Conservation (phyloP, 1,284 basidiomycete species). For the Volvariella volvacea region DNA sequence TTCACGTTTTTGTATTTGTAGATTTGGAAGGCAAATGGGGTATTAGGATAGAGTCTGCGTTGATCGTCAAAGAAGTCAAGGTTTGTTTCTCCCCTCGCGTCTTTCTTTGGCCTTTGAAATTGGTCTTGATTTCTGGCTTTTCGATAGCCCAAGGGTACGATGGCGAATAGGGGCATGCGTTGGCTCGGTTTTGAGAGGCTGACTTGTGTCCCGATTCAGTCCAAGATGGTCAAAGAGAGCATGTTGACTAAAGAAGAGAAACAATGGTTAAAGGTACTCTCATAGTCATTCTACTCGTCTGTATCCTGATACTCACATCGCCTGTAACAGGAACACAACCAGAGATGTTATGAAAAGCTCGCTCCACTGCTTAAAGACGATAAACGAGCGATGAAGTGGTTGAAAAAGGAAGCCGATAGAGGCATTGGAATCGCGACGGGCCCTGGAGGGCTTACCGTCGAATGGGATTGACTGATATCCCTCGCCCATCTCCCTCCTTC, state of each 20-base stretch:
- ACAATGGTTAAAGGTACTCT: conserved; percentile 77
- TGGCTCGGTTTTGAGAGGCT: conserved; percentile 88
- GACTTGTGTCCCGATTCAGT: conserved; percentile 92
- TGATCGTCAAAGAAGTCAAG: conserved; percentile 63
- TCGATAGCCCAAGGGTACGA: conserved; percentile 61
- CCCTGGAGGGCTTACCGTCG: conserved; percentile 63
- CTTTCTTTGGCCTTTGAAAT: neutral
- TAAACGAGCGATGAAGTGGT: conserved; percentile 75
- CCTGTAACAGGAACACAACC: conserved; percentile 70
- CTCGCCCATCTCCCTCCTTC: too few relatives aligned
- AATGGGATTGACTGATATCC: conserved; percentile 76
- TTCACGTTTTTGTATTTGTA: conserved; percentile 23
- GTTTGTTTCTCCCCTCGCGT: conserved; percentile 31
- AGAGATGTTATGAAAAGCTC: conserved; percentile 65
- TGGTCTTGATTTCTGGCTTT: conserved; percentile 9
- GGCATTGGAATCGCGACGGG: conserved; percentile 61
- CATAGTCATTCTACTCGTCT: conserved; percentile 1
- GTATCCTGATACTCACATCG: neutral
- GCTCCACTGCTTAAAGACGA: conserved; percentile 73
- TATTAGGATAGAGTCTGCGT: conserved; percentile 84
- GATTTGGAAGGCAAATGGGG: conserved; percentile 84
- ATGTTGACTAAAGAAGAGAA: conserved; percentile 86
- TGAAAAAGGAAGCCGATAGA: conserved; percentile 68
- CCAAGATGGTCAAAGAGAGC: conserved; percentile 78
- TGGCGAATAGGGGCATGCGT: conserved; percentile 48